These are phyloP conservation scores for Pseudocercospora vitis DNA, from an alignment of 2,329 filamentous ascomycete species.

Conservation along the genomic window DNA sequence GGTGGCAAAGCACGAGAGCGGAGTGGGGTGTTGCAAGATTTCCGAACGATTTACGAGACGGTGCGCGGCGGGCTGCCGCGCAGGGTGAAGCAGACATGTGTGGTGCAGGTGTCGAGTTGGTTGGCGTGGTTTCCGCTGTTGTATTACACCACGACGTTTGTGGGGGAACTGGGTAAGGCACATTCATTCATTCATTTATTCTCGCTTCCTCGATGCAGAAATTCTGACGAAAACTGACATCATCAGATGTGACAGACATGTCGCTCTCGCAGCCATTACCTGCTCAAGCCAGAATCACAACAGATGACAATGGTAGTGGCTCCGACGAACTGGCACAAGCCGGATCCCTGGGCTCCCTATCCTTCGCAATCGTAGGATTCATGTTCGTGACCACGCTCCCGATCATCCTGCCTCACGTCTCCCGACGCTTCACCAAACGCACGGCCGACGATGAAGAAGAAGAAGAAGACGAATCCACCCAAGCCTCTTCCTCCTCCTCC, in stretches of 20 bases:
- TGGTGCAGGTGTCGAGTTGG: conserved; percentile 22
- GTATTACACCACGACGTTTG: conserved; percentile 28
- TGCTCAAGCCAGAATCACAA: too few species aligned
- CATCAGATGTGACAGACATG: too few species aligned
- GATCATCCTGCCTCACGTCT: conserved; percentile 10
- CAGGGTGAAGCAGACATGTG: conserved; percentile 21
- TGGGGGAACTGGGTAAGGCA: conserved; percentile 25
- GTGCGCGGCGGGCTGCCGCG: conserved; percentile 11
- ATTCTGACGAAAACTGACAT: conserved; percentile 4
- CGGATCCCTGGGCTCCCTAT: conserved; percentile 22
- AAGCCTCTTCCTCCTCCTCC: too few species aligned
- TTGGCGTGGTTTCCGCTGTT: conserved; percentile 28
- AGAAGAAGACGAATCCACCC: too few species aligned
- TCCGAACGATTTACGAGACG: conserved; percentile 13
- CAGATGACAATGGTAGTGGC: too few species aligned
- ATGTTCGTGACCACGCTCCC: conserved; percentile 22
- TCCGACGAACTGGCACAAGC: conserved; percentile 26
- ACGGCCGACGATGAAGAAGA: background rate
- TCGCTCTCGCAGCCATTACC: too few species aligned
- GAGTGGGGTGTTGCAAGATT: conserved; percentile 15
- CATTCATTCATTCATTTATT: too few species aligned
- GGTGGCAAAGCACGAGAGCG: background rate
- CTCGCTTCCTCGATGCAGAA: too few species aligned
- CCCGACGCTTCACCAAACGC: background rate
- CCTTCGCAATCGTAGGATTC: conserved; percentile 26